phyloP scores from a whole-genome alignment of 371 early-diverging fungal species.

The Phascolomyces articulosus region DNA sequence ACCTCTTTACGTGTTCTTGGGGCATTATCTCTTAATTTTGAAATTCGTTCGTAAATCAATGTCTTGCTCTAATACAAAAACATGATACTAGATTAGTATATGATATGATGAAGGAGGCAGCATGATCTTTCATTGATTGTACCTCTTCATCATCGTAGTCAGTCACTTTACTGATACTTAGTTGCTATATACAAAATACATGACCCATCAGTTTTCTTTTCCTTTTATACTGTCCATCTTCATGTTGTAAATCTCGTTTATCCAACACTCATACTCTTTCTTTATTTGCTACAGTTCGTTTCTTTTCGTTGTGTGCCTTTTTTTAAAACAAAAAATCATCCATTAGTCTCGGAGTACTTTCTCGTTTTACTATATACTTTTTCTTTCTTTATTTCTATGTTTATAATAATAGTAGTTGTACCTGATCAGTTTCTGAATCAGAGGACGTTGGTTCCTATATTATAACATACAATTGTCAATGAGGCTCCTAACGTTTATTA shows the following conservation, averaged over 20 bases:
- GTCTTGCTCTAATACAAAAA: neutral
- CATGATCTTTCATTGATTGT: neutral
- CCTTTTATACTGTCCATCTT: too few relatives aligned
- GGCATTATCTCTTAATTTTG: neutral
- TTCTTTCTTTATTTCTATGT: neutral
- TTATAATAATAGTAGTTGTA: neutral
- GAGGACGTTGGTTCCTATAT: neutral
- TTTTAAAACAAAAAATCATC: too few relatives aligned
- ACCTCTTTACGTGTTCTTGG: conserved; percentile 1
- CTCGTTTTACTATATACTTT: neutral
- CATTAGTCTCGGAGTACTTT: too few relatives aligned
- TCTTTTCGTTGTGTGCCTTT: neutral
- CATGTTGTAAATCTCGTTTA: too few relatives aligned
- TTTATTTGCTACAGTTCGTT: neutral
- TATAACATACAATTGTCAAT: neutral
- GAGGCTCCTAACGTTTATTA: too few relatives aligned
- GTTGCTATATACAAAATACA: neutral
- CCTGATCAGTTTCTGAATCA: conserved; percentile 1
- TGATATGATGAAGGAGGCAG: too few relatives aligned
- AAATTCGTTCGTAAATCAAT: neutral
- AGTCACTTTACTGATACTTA: neutral
- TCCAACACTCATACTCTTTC: neutral
- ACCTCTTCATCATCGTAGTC: neutral
- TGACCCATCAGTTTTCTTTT: neutral
- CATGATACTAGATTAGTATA: too few relatives aligned